Evolutionary conservation across 2,329 filamentous ascomycete species (phyloP), one percentile per base, ranked within the genome.

Genomic region (Acrocalymma vagum): DNA sequence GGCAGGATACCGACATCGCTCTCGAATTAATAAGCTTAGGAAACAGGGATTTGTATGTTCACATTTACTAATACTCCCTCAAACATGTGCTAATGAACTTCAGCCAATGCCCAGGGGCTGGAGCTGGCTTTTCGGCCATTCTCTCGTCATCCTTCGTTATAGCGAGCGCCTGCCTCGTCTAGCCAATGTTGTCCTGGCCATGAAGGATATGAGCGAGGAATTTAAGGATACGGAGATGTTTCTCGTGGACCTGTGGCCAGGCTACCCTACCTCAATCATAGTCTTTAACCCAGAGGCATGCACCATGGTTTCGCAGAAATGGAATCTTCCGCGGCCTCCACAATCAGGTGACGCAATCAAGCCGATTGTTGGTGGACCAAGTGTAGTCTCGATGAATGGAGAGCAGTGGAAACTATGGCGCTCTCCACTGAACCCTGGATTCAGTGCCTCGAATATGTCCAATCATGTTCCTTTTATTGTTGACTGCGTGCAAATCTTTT

Each of bases 401-500:
- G 23, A 25, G 13, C 16, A 43, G 2, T 46, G 51, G 45, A 55
- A 51, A 24, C 18, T 17, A 3, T 55, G 53, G 53, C 17, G 53
- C 20, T 11, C 34, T 7, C 25, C 52, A 4, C 39, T 54, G 21
- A 56, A 50, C 21, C 41, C 47, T 13, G 53, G 38, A 2, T 57
- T 57, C 42, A 53, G 53, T 27, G 20, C 42, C 6, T n/a, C 27
- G 4, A 21, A 36, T 25, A 32, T 52, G 34, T 13, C 24, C 9
- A 32, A 21, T 16, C 24, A 34, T 16, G 44, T 44, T 15, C 44
- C 40, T 3, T 15, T 6, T 31, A 31, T 54, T 2, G 34, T 42
- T 2, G 21, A 41, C 14, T 23, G 30, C n/a, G 38, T 44, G 3
- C 31, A 36, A 25, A 21, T 44, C 3, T 54, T 54, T 30, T 48